Percentiles rank a stretch among this genome's conserved stretches.
phyloP scores from a whole-genome alignment of 192 early-diverging fungal genomes.

The Piromyces sp. region DNA sequence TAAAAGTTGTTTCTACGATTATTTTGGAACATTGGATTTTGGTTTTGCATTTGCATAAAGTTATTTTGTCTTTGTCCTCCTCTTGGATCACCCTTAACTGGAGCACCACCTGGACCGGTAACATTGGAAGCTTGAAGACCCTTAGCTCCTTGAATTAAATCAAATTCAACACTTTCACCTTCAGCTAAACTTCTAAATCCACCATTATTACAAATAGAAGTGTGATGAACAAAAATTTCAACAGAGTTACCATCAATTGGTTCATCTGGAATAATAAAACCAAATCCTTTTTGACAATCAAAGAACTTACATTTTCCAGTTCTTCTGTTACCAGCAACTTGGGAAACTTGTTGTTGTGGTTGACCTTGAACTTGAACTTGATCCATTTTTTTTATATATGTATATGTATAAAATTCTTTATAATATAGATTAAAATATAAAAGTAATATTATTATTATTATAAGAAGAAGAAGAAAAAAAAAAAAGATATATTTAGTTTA shows the following conservation, averaged over 20 bases:
- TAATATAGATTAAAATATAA: no score
- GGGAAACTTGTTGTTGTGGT: not conserved
- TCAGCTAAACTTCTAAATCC: conserved; percentile 33
- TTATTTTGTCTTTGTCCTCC: not conserved
- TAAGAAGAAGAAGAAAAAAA: no score
- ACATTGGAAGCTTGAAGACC: conserved; percentile 69
- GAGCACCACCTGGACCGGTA: conserved; percentile 47
- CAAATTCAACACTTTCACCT: conserved; percentile 21
- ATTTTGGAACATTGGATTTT: not conserved
- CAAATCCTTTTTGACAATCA: conserved; percentile 33
- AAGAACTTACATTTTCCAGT: not conserved
- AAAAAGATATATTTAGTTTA: no score
- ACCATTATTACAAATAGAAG: conserved; percentile 54
- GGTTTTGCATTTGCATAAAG: not conserved
- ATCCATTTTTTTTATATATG: not conserved
- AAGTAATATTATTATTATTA: no score
- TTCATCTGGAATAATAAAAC: conserved; percentile 65
- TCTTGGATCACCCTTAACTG: conserved; percentile 58
- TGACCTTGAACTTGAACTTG: not conserved
- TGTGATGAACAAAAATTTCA: conserved; percentile 73
- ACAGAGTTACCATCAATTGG: conserved; percentile 31
- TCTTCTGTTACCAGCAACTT: not conserved
- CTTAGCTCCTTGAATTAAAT: conserved; percentile 48
- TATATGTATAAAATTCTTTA: no score
- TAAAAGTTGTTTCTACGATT: not conserved